These are phyloP conservation scores for Fusarium chaquense DNA, from an alignment of 2,329 filamentous ascomycete species.

Conservation along the genomic window DNA sequence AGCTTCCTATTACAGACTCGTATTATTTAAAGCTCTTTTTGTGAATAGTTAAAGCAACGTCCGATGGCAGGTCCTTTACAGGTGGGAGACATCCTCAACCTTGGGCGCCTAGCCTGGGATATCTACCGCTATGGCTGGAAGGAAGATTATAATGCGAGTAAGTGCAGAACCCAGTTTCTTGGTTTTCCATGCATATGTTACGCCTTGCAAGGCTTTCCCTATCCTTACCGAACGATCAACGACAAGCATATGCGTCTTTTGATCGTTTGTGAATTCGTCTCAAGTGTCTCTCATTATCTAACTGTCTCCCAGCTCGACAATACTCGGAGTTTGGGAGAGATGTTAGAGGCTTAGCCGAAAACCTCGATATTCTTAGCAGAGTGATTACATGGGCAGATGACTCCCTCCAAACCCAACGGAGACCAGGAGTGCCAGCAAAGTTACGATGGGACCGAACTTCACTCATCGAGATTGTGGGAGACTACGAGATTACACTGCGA, in stretches of 20 bases:
- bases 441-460: constrained; percentile 45
- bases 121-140: constrained; percentile 51
- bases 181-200: constrained; percentile 2
- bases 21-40: constrained; percentile 9
- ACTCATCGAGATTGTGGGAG: constrained; percentile 49
- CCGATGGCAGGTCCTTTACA: constrained; percentile 47
- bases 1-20: neutral
- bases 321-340: constrained; percentile 52
- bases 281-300: constrained; percentile 1
- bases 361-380: constrained; percentile 49
- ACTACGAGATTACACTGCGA: constrained; percentile 49
- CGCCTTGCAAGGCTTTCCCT: constrained; percentile 36
- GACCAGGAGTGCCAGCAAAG: constrained; percentile 36
- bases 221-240: constrained; percentile 1
- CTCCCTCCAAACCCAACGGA: constrained; percentile 44
- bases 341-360: constrained; percentile 48
- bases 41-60: constrained; percentile 13
- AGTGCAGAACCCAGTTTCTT: constrained; percentile 33
- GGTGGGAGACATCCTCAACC: constrained; percentile 50
- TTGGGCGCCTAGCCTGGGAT: constrained; percentile 51
- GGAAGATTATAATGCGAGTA: constrained; percentile 52
- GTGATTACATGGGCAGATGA: constrained; percentile 48
- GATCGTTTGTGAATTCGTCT: neutral
- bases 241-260: neutral
- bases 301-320: constrained; percentile 44